Evolutionary conservation across 371 early-diverging fungal species (phyloP).

Genomic region (Apophysomyces ossiformis): DNA sequence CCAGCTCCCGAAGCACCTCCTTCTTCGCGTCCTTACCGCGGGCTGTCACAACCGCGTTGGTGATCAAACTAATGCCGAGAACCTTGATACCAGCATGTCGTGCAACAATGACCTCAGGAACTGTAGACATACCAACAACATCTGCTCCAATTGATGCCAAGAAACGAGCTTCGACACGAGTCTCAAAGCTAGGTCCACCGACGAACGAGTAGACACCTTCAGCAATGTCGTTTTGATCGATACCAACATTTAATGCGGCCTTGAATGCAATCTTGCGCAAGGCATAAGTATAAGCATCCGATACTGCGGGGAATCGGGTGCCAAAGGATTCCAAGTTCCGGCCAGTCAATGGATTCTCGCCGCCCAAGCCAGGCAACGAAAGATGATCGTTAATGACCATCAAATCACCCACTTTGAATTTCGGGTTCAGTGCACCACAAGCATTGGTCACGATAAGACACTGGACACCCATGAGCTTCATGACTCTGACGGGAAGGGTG

Average conservation of each 20-base stretch:
- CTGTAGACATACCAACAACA: slow-evolving; percentile 96
- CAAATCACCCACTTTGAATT: slow-evolving; percentile 86
- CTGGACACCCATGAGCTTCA: slow-evolving; percentile 82
- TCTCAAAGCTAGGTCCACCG: slow-evolving; percentile 92
- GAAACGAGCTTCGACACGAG: slow-evolving; percentile 87
- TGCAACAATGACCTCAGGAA: slow-evolving; percentile 94
- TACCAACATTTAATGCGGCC: slow-evolving; percentile 61
- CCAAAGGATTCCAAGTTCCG: slow-evolving; percentile 86
- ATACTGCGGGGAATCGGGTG: slow-evolving; percentile 90
- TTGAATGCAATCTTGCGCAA: slow-evolving; percentile 73
- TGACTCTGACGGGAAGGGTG: slow-evolving; percentile 89
- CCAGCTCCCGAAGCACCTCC: slow-evolving; percentile 57
- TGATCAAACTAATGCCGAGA: slow-evolving; percentile 85
- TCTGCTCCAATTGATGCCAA: slow-evolving; percentile 81
- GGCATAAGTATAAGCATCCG: slow-evolving; percentile 88
- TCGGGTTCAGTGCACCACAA: slow-evolving; percentile 86
- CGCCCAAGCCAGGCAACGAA: slow-evolving; percentile 82
- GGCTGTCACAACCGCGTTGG: slow-evolving; percentile 79
- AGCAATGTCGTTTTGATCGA: slow-evolving; percentile 56
- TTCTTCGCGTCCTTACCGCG: slow-evolving; percentile 69
- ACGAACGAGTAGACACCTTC: slow-evolving; percentile 91
- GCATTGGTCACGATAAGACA: slow-evolving; percentile 90
- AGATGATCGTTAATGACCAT: slow-evolving; percentile 91
- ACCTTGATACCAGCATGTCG: slow-evolving; percentile 90
- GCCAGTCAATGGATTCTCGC: slow-evolving; percentile 84